Evolutionary conservation across 2,329 filamentous ascomycete species (phyloP).

Genomic region (Ascocoryne sarcoides): DNA sequence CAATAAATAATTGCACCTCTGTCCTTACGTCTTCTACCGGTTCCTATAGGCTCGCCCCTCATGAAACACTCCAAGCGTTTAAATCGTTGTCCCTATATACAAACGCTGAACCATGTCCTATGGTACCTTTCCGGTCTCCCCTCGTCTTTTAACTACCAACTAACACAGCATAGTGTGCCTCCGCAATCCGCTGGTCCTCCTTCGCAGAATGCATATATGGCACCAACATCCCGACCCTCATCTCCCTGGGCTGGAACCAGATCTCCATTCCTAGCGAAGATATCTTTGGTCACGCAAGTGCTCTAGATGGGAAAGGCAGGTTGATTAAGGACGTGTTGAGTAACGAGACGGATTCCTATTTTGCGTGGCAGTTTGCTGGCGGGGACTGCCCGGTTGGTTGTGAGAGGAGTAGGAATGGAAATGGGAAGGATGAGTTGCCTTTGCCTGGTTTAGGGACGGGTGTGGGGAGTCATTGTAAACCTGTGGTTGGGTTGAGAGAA

Average conservation of each 20-base stretch:
- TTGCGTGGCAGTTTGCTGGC: conserved; percentile 44
- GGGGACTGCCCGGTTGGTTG: conserved; percentile 17
- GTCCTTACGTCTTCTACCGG: conserved; percentile 39
- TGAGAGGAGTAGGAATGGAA: conserved; percentile 7
- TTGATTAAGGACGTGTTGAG: conserved; percentile 38
- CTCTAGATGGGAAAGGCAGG: conserved; percentile 30
- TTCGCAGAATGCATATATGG: conserved; percentile 48
- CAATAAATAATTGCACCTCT: conserved; percentile 43
- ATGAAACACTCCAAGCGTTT: conserved; percentile 38
- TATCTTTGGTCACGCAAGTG: conserved; percentile 36
- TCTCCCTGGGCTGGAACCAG: conserved; percentile 41
- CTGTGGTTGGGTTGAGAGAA: too few species aligned
- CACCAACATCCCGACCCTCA: conserved; percentile 39
- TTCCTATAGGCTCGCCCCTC: conserved; percentile 34
- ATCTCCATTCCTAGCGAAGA: conserved; percentile 39
- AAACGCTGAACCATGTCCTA: conserved; percentile 48
- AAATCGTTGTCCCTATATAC: conserved; percentile 43
- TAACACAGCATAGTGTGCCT: conserved; percentile 35
- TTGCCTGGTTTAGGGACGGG: too few species aligned
- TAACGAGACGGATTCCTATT: conserved; percentile 45
- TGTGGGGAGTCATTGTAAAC: too few species aligned
- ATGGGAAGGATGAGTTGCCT: too few species aligned
- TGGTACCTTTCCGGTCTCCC: conserved; percentile 27
- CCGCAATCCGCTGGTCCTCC: conserved; percentile 46
- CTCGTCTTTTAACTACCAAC: neutral